Conservation (phyloP, 73 alveolate genomes). For the Paramecium sexaurelia region DNA sequence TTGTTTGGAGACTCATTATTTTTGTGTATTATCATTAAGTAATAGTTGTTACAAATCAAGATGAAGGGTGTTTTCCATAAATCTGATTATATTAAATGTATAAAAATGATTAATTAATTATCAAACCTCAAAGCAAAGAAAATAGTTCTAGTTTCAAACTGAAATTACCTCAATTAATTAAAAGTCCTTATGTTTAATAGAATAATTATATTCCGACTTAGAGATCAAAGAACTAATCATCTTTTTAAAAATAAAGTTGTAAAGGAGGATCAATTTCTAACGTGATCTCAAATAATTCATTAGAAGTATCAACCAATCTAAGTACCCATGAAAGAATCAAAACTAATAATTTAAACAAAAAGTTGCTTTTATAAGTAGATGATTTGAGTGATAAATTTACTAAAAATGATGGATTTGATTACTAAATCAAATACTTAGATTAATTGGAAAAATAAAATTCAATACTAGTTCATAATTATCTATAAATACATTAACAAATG, state of each 20-base stretch:
- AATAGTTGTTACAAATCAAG: not conserved
- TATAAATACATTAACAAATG: not conserved
- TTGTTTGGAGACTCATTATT: too few species aligned
- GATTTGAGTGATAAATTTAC: not conserved
- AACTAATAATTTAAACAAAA: not conserved
- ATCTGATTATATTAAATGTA: not conserved
- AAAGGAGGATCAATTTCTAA: conserved; percentile 39
- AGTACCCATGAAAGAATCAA: not conserved
- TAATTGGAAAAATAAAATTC: conserved; percentile 21
- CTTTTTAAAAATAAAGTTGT: not conserved
- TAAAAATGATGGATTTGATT: not conserved
- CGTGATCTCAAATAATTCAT: not conserved
- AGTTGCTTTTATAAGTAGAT: not conserved
- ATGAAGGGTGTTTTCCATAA: not conserved
- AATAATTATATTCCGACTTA: not conserved
- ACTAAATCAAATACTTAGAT: not conserved
- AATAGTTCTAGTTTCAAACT: not conserved
- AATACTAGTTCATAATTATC: not conserved
- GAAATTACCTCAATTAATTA: not conserved
- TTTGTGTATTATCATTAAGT: not conserved
- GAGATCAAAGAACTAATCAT: not conserved
- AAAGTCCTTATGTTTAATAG: not conserved
- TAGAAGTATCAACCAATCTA: not conserved
- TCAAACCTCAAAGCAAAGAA: not conserved
- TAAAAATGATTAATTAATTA: not conserved